Evolutionary conservation across 495 filamentous ascomycete genomes (phyloP).

Genomic region (Ramalina intermedia): DNA sequence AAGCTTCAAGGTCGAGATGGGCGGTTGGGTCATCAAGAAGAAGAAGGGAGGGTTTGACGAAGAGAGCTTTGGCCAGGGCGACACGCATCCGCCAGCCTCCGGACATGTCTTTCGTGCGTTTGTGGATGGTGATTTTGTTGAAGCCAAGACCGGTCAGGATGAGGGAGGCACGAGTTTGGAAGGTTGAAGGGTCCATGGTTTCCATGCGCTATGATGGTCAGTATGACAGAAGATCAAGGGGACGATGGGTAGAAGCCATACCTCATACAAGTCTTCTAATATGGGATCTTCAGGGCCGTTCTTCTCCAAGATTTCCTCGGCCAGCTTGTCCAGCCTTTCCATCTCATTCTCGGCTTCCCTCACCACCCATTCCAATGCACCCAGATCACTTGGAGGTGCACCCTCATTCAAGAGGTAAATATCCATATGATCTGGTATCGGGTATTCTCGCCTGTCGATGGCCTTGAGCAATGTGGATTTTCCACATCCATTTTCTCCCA

Average conservation of each 20-base stretch:
- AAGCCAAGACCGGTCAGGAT: conserved; percentile 98
- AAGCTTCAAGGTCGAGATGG: conserved; percentile 98
- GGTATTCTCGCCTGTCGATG: conserved; percentile 84
- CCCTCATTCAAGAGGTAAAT: conserved; percentile 98
- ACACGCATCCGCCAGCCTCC: conserved; percentile 99
- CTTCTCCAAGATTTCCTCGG: conserved; percentile 81
- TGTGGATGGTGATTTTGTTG: conserved; percentile 92
- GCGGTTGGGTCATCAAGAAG: conserved; percentile 97
- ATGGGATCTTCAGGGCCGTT: conserved; percentile 82
- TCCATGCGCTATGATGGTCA: conserved; percentile 71
- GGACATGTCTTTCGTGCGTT: conserved; percentile 99
- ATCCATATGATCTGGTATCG: conserved; percentile 91
- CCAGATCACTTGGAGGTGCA: conserved; percentile 75
- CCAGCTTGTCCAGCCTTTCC: conserved; percentile 70
- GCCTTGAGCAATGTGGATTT: conserved; percentile 96
- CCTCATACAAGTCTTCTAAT: conserved; percentile 93
- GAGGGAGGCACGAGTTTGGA: conserved; percentile 85
- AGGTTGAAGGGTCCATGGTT: conserved; percentile 99
- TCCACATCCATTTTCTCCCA: conserved; percentile 98
- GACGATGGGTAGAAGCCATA: conserved; percentile 29
- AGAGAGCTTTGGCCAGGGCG: conserved; percentile 90
- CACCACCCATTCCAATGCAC: conserved; percentile 94
- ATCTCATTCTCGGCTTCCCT: conserved; percentile 90
- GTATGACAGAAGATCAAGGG: neutral
- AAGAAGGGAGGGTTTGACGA: conserved; percentile 91